Evolutionary conservation across 225 moss, liverwort and hornwort genomes (phyloP), one percentile per base, ranked within the genome.

Genomic region (Sphagnum contortum): DNA sequence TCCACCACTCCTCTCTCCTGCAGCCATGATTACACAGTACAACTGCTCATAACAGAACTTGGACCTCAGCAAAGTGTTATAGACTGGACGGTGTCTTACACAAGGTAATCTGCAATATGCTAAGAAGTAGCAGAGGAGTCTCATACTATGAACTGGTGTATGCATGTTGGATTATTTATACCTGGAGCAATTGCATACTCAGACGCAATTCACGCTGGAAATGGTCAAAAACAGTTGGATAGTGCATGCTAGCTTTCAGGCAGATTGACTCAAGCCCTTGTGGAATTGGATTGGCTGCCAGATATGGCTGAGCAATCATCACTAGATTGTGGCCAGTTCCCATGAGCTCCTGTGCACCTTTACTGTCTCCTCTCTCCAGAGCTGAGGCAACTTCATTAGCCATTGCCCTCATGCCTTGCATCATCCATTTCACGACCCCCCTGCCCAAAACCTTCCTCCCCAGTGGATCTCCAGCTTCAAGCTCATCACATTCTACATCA

Each of bases 141-240:
- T 52, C 6, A 52, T 6, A 6, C 52, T 52, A 52, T 5, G 52
- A 52, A 6, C 52, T 5, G 52, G 52, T 52, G 52, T 52, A 5
- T 9, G 52, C 52, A 52, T 9, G 6, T 52, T 52, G 52, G 7
- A 52, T 52, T 9, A 29, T 29, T 29, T 29, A 57, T 50, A 80
- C 84, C 80, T 84, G 80, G 45, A 77, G 77, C 8, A 69, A 53
- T 69, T 88, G 92, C 74, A 96, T 66, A 51, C 88, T 88, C 49
- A 67, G 74, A 59, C 83, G 83, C 57, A 96, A 71, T 64, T 85
- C 81, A 44, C 95, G 79, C 71, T 96, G 95, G 53, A 89, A 92
- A 46, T 96, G 89, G 64, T 96, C 95, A 57, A 92, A 83, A 67
- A 96, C 62, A 57, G 95, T 92, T 6, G 92, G 90, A 53, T 90